Conservation (phyloP, 1,284 basidiomycete genomes). For the Xerocomus cyaneibrunnescens region DNA sequence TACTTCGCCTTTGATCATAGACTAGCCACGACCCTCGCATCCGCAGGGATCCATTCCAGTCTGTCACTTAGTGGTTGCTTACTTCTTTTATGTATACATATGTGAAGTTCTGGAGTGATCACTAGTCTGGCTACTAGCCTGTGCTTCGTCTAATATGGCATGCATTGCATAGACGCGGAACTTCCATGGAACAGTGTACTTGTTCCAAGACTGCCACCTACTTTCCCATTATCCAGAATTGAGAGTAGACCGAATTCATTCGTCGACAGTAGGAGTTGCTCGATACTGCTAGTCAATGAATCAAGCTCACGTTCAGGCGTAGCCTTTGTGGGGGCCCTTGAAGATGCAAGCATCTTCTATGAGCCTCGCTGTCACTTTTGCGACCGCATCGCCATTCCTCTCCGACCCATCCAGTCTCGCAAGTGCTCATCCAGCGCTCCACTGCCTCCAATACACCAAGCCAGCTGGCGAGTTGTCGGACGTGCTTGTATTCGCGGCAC, state of each 20-base stretch:
- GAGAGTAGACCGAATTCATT: neutral
- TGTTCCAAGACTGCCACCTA: no score
- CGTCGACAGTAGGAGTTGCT: neutral
- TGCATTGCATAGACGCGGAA: neutral
- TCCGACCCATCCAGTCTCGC: constrained; percentile 22
- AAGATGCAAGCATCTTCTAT: neutral
- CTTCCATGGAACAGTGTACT: no score
- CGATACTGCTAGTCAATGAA: neutral
- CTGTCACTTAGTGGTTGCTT: no score
- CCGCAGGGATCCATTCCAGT: no score
- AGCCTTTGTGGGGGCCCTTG: neutral
- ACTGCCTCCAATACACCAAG: constrained; percentile 21
- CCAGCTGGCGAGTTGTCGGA: constrained; percentile 30
- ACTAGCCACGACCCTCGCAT: no score
- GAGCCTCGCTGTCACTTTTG: constrained; percentile 27
- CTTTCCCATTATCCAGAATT: neutral
- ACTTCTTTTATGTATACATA: no score
- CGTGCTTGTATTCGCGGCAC: constrained; percentile 20
- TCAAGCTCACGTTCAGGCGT: neutral
- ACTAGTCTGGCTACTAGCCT: no score
- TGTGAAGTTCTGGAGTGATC: no score
- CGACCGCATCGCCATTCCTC: constrained; percentile 23
- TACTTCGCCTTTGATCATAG: no score
- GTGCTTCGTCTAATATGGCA: no score
- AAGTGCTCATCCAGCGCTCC: constrained; percentile 16